phyloP scores from a whole-genome alignment of 306 rosid species.

The Prunus fruticosa region DNA sequence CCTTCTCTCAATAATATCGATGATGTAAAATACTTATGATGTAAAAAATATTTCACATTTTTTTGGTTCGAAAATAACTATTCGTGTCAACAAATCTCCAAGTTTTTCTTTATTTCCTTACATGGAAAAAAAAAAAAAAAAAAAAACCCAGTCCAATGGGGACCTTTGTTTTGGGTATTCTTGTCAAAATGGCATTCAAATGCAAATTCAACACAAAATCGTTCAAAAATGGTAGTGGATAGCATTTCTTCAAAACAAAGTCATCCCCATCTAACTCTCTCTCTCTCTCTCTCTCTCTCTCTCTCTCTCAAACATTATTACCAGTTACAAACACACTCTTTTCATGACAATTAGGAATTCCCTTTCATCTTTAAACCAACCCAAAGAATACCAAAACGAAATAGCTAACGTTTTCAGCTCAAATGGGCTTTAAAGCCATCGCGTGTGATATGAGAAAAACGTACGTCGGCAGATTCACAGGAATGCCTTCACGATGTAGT shows the following conservation, averaged over 20 bases:
- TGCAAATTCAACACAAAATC: constrained; percentile 6
- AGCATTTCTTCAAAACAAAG: constrained; percentile 15
- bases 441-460: constrained; percentile 55
- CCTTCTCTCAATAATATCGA: too few relatives aligned
- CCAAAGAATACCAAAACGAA: not conserved
- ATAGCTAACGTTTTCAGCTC: not conserved
- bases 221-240: not conserved
- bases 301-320: not conserved
- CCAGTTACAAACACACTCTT: constrained; percentile 11
- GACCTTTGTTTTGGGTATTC: too few relatives aligned
- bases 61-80: too few relatives aligned
- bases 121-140: too few relatives aligned
- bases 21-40: too few relatives aligned
- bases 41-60: too few relatives aligned
- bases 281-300: not conserved
- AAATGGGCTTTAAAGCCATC: constrained; percentile 37
- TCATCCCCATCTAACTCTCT: constrained; percentile 2
- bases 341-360: not conserved
- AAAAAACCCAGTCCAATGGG: too few relatives aligned
- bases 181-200: not conserved
- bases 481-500: constrained; percentile 47
- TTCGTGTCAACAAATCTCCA: too few relatives aligned
- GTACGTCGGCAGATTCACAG: constrained; percentile 44
- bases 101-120: too few relatives aligned
- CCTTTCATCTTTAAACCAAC: not conserved